Evolutionary conservation across 257 asterid genomes (phyloP).

Genomic region (Penstemon newberryi): DNA sequence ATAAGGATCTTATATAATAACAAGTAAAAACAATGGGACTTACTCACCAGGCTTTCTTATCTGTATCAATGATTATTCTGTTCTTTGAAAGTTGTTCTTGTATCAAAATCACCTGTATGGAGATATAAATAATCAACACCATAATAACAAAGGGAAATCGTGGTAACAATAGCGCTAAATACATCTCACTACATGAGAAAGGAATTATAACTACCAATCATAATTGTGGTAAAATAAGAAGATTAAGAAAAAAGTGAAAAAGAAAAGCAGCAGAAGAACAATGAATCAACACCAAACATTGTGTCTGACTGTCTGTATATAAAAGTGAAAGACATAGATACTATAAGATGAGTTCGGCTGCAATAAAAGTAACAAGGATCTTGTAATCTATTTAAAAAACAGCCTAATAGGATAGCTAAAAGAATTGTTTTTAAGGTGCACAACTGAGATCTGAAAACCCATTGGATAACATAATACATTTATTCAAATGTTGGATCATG

Average conservation of each 20-base stretch:
- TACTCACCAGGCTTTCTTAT: slow-evolving; percentile 81
- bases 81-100: slow-evolving; percentile 98
- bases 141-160: slow-evolving; percentile 12
- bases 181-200: background rate
- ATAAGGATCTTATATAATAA: background rate
- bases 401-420: background rate
- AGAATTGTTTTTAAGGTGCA: slow-evolving; percentile 8
- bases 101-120: slow-evolving; percentile 78
- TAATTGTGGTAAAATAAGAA: slow-evolving; percentile 2
- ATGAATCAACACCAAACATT: background rate
- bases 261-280: background rate
- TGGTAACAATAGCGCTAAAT: background rate
- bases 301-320: background rate
- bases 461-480: background rate
- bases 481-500: too few species aligned
- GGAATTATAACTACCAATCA: background rate
- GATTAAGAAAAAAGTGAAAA: background rate
- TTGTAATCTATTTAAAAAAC: background rate
- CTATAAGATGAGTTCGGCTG: background rate
- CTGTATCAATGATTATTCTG: slow-evolving; percentile 89
- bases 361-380: slow-evolving; percentile 5
- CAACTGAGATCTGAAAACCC: background rate
- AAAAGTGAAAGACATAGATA: background rate
- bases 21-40: slow-evolving; percentile 17
- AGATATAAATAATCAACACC: slow-evolving; percentile 26